A percentile compares a stretch with the other conserved stretches of the same genome.
Conservation (phyloP, 2,329 filamentous ascomycete genomes). For the Venturia carpophila region DNA sequence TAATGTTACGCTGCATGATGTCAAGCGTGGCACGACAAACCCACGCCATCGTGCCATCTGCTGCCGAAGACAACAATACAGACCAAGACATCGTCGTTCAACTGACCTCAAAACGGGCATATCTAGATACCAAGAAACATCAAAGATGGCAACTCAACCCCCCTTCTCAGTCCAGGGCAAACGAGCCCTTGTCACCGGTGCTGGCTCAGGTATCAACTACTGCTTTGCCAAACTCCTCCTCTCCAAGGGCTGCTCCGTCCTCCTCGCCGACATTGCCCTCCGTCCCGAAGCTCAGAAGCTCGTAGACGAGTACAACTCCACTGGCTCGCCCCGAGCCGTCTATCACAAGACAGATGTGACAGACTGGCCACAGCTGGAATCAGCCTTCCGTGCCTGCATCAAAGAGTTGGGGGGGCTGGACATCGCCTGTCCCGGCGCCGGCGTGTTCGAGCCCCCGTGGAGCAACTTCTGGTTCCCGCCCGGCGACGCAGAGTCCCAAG, state of each 20-base stretch:
- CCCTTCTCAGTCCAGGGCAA: conserved; percentile 38
- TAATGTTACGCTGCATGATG: neutral
- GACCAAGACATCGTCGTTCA: neutral
- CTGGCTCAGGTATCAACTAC: conserved; percentile 42
- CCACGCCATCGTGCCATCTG: neutral
- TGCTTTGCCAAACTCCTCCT: conserved; percentile 41
- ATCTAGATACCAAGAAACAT: neutral
- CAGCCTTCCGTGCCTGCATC: conserved; percentile 28
- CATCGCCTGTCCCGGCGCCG: conserved; percentile 43
- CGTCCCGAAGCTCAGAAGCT: conserved; percentile 41
- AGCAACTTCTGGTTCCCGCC: conserved; percentile 44
- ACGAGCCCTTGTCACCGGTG: conserved; percentile 42
- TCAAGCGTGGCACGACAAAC: neutral
- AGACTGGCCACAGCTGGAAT: conserved; percentile 29
- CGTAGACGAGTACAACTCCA: conserved; percentile 30
- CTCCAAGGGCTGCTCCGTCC: conserved; percentile 38
- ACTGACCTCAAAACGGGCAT: neutral
- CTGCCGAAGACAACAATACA: neutral
- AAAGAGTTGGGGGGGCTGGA: conserved; percentile 33
- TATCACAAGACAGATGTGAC: conserved; percentile 40
- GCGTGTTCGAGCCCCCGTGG: conserved; percentile 42
- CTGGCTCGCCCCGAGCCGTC: conserved; percentile 30
- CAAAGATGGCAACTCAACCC: conserved; percentile 1
- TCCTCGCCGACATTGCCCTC: conserved; percentile 41
- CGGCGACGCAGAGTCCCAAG: conserved; percentile 30